Evolutionary conservation across 2,329 filamentous ascomycete genomes (phyloP).

Genomic region (Trichoderma aggressivum): DNA sequence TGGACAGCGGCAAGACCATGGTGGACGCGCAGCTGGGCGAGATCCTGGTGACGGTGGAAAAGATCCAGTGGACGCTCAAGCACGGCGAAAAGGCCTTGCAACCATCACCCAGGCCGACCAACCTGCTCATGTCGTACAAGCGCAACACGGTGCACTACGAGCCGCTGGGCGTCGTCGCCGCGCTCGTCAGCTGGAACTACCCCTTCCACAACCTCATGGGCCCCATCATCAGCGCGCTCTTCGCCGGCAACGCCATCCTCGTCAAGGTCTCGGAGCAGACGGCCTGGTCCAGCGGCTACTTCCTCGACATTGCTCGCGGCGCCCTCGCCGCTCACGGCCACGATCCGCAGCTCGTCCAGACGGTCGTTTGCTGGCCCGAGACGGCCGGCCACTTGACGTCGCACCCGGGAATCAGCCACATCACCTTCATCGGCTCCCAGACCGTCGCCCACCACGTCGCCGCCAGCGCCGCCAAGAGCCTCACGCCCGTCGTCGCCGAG

Average conservation of each 20-base stretch:
- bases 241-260: slow-evolving; percentile 85
- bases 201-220: slow-evolving; percentile 93
- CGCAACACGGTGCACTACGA: slow-evolving; percentile 87
- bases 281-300: slow-evolving; percentile 86
- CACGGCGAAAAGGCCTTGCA: slow-evolving; percentile 81
- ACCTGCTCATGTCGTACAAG: slow-evolving; percentile 94
- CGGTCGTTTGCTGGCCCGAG: slow-evolving; percentile 81
- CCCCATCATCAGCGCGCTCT: slow-evolving; percentile 85
- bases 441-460: slow-evolving; percentile 86
- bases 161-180: slow-evolving; percentile 86
- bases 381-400: slow-evolving; percentile 79
- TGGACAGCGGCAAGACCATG: slow-evolving; percentile 95
- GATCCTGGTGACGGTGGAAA: slow-evolving; percentile 90
- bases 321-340: slow-evolving; percentile 82
- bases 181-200: slow-evolving; percentile 96
- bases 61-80: slow-evolving; percentile 87
- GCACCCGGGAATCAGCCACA: slow-evolving; percentile 77
- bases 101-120: slow-evolving; percentile 74
- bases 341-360: slow-evolving; percentile 77
- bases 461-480: slow-evolving; percentile 74
- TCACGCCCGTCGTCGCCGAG: slow-evolving; percentile 89
- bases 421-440: slow-evolving; percentile 94
- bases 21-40: slow-evolving; percentile 92
- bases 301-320: slow-evolving; percentile 71
- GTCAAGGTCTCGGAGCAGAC: slow-evolving; percentile 96